Evolutionary conservation across 768 basidiomycete species (phyloP).

Genomic region (Candolleomyces eurysporus): DNA sequence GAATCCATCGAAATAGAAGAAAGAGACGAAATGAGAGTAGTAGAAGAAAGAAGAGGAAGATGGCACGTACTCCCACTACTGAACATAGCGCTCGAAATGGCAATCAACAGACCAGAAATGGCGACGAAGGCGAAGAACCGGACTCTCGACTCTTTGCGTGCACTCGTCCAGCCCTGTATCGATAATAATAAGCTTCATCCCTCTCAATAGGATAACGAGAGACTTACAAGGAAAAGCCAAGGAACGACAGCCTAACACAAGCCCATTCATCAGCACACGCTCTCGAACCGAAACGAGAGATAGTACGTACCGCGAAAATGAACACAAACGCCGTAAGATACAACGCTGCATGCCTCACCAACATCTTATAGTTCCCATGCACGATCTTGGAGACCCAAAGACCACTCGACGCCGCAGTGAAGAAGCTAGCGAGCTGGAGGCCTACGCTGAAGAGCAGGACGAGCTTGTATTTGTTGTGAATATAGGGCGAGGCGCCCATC

Average conservation of each 20-base stretch:
- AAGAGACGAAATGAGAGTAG: too few relatives aligned
- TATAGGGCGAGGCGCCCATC: not conserved
- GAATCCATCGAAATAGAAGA: too few relatives aligned
- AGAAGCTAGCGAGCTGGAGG: conserved; percentile 49
- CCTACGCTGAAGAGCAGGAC: conserved; percentile 46
- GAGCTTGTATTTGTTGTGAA: conserved; percentile 37
- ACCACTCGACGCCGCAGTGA: conserved; percentile 41
- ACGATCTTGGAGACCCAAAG: conserved; percentile 52
- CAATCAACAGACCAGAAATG: conserved; percentile 36
- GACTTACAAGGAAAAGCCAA: conserved; percentile 44
- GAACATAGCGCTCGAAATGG: conserved; percentile 42
- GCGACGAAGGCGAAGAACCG: conserved; percentile 38
- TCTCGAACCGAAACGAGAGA: too few relatives aligned
- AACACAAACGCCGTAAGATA: conserved; percentile 43
- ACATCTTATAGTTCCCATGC: conserved; percentile 27
- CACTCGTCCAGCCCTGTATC: conserved; percentile 47
- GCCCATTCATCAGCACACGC: too few relatives aligned
- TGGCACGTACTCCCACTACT: conserved; percentile 35
- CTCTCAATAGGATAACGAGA: not conserved
- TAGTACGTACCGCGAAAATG: conserved; percentile 41
- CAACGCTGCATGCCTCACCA: conserved; percentile 30
- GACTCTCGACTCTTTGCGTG: conserved; percentile 41
- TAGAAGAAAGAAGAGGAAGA: too few relatives aligned
- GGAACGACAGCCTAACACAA: conserved; percentile 48
- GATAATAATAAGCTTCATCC: not conserved